phyloP scores from a whole-genome alignment of 2,329 filamentous ascomycete genomes.

The Daldinia sp. region DNA sequence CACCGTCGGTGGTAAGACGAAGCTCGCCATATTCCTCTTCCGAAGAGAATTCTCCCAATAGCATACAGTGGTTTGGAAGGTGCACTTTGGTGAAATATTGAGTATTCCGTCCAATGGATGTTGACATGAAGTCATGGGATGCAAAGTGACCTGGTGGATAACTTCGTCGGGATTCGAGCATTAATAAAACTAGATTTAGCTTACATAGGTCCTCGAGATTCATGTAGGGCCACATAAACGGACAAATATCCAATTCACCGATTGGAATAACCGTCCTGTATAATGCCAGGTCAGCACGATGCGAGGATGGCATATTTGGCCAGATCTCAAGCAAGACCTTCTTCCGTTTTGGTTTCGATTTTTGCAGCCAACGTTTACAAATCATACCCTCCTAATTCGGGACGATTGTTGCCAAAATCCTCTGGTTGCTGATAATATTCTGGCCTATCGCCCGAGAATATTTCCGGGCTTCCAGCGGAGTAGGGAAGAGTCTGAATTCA shows the following conservation, averaged over 20 bases:
- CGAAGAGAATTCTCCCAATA: neutral
- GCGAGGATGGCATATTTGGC: slow-evolving; percentile 11
- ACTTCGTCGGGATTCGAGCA: slow-evolving; percentile 21
- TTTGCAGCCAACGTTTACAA: slow-evolving; percentile 21
- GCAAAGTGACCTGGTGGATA: slow-evolving; percentile 6
- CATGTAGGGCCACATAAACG: slow-evolving; percentile 20
- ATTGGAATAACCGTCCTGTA: neutral
- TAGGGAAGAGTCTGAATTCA: neutral
- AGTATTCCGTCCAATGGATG: neutral
- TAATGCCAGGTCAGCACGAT: slow-evolving; percentile 15
- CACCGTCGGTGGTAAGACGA: neutral
- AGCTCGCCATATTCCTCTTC: slow-evolving; percentile 20
- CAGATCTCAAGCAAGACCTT: slow-evolving; percentile 10
- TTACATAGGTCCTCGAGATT: slow-evolving; percentile 30
- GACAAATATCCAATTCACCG: neutral
- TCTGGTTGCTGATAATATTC: slow-evolving; percentile 18
- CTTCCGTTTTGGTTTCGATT: slow-evolving; percentile 17
- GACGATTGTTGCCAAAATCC: slow-evolving; percentile 4
- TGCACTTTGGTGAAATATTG: neutral
- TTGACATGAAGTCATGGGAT: neutral
- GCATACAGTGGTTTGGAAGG: neutral
- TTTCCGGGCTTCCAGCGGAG: neutral
- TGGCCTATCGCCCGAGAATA: neutral
- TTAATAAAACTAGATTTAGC: slow-evolving; percentile 19
- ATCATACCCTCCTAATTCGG: slow-evolving; percentile 11